Base-by-base conservation (phyloP, 2,329 filamentous ascomycete species). In the Leptographium radiaticola region DNA sequence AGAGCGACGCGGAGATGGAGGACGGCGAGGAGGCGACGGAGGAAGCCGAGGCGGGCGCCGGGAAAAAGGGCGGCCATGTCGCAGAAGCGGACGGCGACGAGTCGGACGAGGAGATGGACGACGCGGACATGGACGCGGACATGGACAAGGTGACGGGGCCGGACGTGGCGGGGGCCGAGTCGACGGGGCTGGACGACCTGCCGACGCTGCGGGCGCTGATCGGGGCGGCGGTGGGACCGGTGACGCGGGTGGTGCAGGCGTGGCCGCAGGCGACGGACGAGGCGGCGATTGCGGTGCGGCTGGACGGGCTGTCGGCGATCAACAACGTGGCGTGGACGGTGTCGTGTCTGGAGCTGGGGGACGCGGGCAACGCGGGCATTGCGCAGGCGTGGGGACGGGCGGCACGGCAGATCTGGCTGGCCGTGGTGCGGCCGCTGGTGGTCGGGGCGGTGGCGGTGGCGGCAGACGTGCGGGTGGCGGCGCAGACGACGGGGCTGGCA, bases 291-390 rank as follows among this genome's bases (percentile, higher is more conserved):
- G 63, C 69, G 8, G 67, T 83, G 43, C 77, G 77, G 57, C 65
- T 66, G 20, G 73, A 76, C 59, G 76, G 81, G 18, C 67, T 86
- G 30, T 76, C 78, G 2, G 75, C 80, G 16, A 71, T 86, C 55
- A 84, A 79, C 70, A 86, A 86, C 66, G 77, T 85, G 52, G 72
- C 81, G 52, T 86, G 83, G 81, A 82, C 81, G 12, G 70, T 83
- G 43, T 81, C 79, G 10, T 75, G 76, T 60, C 69, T 82, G 59
- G 79, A 83, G 65, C 81, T 81, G 61, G 69, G 73, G 30, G 72
- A 77, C 36, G 67, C 68, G n/a, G 70, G 73, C 51, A 79, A 80
- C 62, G 66, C 71, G 5, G 68, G 70, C 54, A 71, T 85, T 53
- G 71, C 72, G 52, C 67, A 66, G 49, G 71, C 71, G 6, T 86